Evolutionary conservation across 768 basidiomycete species (phyloP), one percentile per base, ranked within the genome.

Genomic region (Pholiota molesta): DNA sequence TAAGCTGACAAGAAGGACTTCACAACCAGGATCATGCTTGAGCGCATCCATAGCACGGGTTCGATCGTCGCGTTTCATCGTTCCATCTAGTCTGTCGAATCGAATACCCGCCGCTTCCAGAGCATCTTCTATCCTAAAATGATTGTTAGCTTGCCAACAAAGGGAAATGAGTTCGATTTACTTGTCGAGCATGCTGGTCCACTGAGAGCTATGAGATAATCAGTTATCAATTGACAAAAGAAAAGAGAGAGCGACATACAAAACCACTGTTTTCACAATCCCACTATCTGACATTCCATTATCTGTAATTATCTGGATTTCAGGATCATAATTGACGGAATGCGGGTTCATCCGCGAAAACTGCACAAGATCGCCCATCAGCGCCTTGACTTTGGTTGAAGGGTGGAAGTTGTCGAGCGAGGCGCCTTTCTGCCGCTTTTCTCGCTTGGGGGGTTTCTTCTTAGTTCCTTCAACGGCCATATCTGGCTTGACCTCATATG

Each of bases 11-110:
- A 99, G 83, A 44, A 99, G 81, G 16, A 99, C 94, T 79, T 99
- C 97, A 71, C 93, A 94, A 26, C 80, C 80, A 14, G 94, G 95
- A 69, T 99, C 95, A 65, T 84, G 83, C 77, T 95, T 96, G 61
- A 99, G 81, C 2, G 90, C 87, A 16, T 97, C 95, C 91, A 98
- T 96, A 3, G 97, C 93, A 58, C 85, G 84, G 13, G 88, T 90
- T 17, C 97, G 88, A 58, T 97, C 95, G 57, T 97, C 96, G 52
- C 97, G 90, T 73, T 92, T 96, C 97, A 99, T 99, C 3, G 94
- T 95, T 1, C 97, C 97, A 74, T 99, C 97, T 45, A 99, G 77
- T 54, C 97, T 89, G 67, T 95, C 92, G 72, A 94, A 97, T 26
- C 84, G 86, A 71, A 99, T 99, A 28, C 86, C 83, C 10, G 89